Conservation (phyloP, 2,329 filamentous ascomycete species). For the Xylariales sp. region DNA sequence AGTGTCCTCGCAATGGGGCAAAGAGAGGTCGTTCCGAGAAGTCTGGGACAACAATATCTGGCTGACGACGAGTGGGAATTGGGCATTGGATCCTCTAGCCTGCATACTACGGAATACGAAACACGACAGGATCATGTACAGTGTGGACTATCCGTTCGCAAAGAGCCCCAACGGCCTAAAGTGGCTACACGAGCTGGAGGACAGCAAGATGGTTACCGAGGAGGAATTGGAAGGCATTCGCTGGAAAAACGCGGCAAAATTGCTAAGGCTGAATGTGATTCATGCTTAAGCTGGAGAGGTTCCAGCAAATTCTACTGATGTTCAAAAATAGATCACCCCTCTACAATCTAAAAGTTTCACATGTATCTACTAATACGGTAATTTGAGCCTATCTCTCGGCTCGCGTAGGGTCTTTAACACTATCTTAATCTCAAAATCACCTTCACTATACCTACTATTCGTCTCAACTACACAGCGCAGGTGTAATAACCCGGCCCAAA, state of each 20-base stretch:
- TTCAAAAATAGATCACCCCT: too few relatives aligned
- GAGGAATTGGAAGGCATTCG: conserved; percentile 57
- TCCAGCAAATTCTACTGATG: too few relatives aligned
- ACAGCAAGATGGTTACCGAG: conserved; percentile 60
- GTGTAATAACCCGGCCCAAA: too few relatives aligned
- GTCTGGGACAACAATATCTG: conserved; percentile 68
- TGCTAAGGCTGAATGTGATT: conserved; percentile 22
- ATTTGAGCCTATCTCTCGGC: too few relatives aligned
- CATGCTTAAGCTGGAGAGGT: neutral
- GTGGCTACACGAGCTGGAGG: conserved; percentile 61
- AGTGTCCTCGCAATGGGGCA: conserved; percentile 30
- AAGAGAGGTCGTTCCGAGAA: conserved; percentile 54
- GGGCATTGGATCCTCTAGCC: conserved; percentile 60
- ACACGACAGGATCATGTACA: conserved; percentile 65
- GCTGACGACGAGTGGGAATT: conserved; percentile 67
- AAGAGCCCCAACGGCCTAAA: conserved; percentile 60
- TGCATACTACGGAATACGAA: conserved; percentile 57
- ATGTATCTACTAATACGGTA: too few relatives aligned
- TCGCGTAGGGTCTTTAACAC: too few relatives aligned
- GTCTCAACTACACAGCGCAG: too few relatives aligned
- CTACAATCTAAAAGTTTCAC: too few relatives aligned
- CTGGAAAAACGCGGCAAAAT: conserved; percentile 32
- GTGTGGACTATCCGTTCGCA: conserved; percentile 68
- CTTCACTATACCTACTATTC: too few relatives aligned
- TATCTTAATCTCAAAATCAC: too few relatives aligned